Evolutionary conservation across 2,329 filamentous ascomycete species (phyloP).

Genomic region (Coniochaeta prunicola): DNA sequence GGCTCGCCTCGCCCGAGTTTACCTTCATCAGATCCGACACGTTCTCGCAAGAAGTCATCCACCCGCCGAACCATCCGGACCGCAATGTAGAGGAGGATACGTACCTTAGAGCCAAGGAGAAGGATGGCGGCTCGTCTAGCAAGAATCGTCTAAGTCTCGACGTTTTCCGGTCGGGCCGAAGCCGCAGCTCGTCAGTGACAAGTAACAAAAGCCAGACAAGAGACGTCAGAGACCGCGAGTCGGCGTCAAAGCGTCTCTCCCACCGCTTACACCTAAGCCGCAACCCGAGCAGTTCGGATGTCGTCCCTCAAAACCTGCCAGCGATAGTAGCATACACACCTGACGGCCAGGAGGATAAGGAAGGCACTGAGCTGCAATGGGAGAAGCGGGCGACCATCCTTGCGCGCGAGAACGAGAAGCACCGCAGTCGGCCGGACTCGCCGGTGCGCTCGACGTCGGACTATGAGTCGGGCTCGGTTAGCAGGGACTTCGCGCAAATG

Average conservation of each 20-base stretch:
- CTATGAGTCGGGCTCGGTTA: constrained; percentile 8
- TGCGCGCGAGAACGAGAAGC: constrained; percentile 54
- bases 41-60: constrained; percentile 67
- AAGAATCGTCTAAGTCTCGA: constrained; percentile 22
- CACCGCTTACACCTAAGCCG: constrained; percentile 62
- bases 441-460: constrained; percentile 13
- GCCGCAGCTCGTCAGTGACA: constrained; percentile 40
- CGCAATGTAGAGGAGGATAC: constrained; percentile 9
- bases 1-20: constrained; percentile 55
- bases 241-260: constrained; percentile 45
- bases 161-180: constrained; percentile 28
- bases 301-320: constrained; percentile 74
- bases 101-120: constrained; percentile 14
- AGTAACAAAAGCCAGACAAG: constrained; percentile 29
- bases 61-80: constrained; percentile 46
- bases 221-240: constrained; percentile 14
- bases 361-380: constrained; percentile 65
- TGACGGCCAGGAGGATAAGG: constrained; percentile 34
- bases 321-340: constrained; percentile 48
- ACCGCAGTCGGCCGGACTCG: constrained; percentile 33
- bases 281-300: constrained; percentile 54
- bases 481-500: constrained; percentile 20
- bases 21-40: constrained; percentile 83
- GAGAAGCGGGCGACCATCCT: constrained; percentile 89
- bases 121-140: neutral